phyloP scores from a whole-genome alignment of 2,329 filamentous ascomycete species.

The Botrytis deweyae region DNA sequence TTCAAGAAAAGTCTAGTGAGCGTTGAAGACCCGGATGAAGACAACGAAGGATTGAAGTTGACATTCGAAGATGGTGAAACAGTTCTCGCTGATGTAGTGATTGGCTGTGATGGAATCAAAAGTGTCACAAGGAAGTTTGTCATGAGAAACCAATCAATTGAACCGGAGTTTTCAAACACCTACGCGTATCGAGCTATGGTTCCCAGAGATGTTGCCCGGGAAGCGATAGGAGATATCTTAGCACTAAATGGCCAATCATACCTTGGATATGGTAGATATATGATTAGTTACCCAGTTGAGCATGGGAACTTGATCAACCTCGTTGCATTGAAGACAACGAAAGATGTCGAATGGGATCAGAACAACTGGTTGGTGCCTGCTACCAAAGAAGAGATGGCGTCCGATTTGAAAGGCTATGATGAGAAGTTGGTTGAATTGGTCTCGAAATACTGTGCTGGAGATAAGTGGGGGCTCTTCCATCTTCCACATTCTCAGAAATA shows the following conservation, averaged over 20 bases:
- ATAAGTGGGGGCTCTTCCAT: constrained; percentile 49
- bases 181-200: constrained; percentile 63
- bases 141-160: constrained; percentile 44
- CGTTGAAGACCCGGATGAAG: background rate
- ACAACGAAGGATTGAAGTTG: background rate
- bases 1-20: constrained; percentile 9
- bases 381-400: constrained; percentile 43
- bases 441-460: constrained; percentile 34
- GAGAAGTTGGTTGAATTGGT: constrained; percentile 16
- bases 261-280: constrained; percentile 22
- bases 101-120: constrained; percentile 66
- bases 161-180: constrained; percentile 51
- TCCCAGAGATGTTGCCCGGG: constrained; percentile 54
- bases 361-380: constrained; percentile 42
- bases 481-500: constrained; percentile 43
- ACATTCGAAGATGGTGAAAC: constrained; percentile 14
- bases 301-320: constrained; percentile 23
- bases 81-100: constrained; percentile 46
- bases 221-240: constrained; percentile 50
- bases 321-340: constrained; percentile 12
- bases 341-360: constrained; percentile 37
- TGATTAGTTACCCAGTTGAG: constrained; percentile 26
- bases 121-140: constrained; percentile 53
- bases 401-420: constrained; percentile 46
- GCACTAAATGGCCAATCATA: constrained; percentile 36